Conservation (phyloP, 108 stramenopile species). For the Cyclotella sp. region DNA sequence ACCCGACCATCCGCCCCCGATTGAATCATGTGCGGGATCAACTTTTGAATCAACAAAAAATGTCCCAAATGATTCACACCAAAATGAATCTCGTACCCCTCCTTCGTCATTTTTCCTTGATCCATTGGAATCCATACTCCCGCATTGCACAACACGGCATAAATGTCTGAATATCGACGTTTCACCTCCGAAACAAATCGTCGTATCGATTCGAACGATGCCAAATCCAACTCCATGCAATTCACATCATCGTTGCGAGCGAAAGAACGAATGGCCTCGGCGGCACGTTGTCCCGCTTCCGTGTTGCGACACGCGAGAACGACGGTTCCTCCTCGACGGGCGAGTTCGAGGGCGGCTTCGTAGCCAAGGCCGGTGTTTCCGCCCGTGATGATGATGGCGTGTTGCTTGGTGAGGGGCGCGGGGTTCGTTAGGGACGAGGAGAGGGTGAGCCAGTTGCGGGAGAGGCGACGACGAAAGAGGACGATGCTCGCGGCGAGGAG, state of each 20-base stretch:
- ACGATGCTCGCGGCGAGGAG: conserved; percentile 19
- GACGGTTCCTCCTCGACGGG: conserved; percentile 20
- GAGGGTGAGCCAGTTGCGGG: conserved; percentile 37
- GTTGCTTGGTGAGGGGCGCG: conserved; percentile 2
- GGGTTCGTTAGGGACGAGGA: conserved; percentile 9
- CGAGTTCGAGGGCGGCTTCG: conserved; percentile 46
- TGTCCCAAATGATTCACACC: conserved; percentile 53
- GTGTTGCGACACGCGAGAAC: conserved; percentile 50
- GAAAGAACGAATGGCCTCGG: conserved; percentile 7
- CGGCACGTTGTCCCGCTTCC: conserved; percentile 31
- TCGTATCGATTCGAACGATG: conserved; percentile 43
- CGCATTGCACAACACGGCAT: conserved; percentile 49
- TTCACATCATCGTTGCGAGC: conserved; percentile 32
- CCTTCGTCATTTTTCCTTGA: conserved; percentile 27
- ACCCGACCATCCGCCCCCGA: conserved; percentile 35
- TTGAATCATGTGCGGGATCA: conserved; percentile 12
- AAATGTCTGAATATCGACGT: not conserved
- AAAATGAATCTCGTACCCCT: conserved; percentile 55
- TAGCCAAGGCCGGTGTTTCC: conserved; percentile 52
- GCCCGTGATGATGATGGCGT: conserved; percentile 46
- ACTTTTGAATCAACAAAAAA: conserved; percentile 18
- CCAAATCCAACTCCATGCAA: conserved; percentile 43
- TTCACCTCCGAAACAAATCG: conserved; percentile 28
- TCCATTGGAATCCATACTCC: conserved; percentile 55
- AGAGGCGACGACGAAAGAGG: conserved; percentile 50